Conservation (phyloP, 1,284 basidiomycete species). For the Boletus austroedulis region DNA sequence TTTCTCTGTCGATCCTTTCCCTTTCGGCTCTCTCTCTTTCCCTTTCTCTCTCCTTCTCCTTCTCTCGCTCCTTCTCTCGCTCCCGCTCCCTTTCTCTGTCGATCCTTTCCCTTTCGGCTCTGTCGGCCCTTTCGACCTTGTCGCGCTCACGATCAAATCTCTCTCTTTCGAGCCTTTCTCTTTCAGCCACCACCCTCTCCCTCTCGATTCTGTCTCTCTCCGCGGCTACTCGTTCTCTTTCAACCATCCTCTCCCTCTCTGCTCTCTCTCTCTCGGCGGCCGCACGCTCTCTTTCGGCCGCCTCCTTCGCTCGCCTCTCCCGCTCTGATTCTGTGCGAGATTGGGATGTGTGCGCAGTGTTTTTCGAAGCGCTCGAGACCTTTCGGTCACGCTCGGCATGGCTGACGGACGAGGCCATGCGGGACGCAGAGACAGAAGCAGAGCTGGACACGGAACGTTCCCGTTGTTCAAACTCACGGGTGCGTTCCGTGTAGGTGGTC, state of each 20-base stretch:
- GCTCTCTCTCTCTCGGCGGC: constrained; percentile 13
- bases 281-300: not conserved
- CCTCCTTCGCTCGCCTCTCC: constrained; percentile 21
- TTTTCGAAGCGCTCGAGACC: constrained; percentile 23
- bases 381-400: constrained; percentile 32
- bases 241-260: constrained; percentile 15
- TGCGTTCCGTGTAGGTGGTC: constrained; percentile 27
- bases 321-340: constrained; percentile 23
- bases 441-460: constrained; percentile 29
- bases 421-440: constrained; percentile 17
- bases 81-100: not conserved
- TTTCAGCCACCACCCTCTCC: constrained; percentile 17
- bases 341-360: constrained; percentile 20
- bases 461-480: constrained; percentile 25
- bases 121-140: constrained; percentile 1
- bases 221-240: not conserved
- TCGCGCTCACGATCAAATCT: constrained; percentile 17
- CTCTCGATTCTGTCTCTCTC: constrained; percentile 17
- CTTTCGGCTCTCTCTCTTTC: no score
- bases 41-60: no score
- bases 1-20: no score
- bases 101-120: not conserved
- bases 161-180: constrained; percentile 21
- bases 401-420: constrained; percentile 23
- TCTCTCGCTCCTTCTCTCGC: no score